Base-by-base conservation (phyloP, 345 rosid genomes). In the Lagerstroemia speciosa region DNA sequence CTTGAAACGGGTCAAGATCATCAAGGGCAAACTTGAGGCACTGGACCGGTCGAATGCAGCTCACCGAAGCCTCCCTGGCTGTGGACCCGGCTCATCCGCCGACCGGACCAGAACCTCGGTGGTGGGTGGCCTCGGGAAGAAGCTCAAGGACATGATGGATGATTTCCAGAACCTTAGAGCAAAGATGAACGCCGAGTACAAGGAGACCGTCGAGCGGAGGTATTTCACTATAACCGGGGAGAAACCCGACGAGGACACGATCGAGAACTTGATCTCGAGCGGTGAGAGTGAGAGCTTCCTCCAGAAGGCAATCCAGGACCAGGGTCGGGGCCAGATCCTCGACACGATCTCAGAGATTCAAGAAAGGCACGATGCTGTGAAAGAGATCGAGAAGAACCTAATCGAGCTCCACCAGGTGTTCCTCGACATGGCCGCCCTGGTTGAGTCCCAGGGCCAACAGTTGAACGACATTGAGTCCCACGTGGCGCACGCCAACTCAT, bases 301-400 rank as follows among this genome's bases (percentile, higher is more conserved):
- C 36, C 96, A 90, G 37, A 92, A 83, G 80, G 98, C 96, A 0
- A 92, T 90, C n/a, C 95, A 90, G 75, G 95, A 90, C 34, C 95
- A 90, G 73, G 96, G 98, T 14, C 78, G 96, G 58, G 97, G 97
- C 14, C 86, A 84, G 78, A 92, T 92, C 43, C 58, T 85, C 38
- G 98, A 92, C 57, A 92, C 93, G 1, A 88, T 88, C 77, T 88
- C 91, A 0, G 97, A 90, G 73, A 92, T 90, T 32, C 94, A 88
- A 72, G 98, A 88, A 68, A 80, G 95, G 66, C 95, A 90, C 24
- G 95, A 92, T 14, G 91, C 90, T 2, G 93, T 92, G 33, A 92
- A 88, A 78, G 95, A 87, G 80, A 92, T 90, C 37, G 97, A 92
- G 81, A 90, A 88, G 86, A 90, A 88, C 70, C 67, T 90, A 71